Base-by-base conservation (phyloP, 2,329 filamentous ascomycete genomes). In the Triangularia setosa region DNA sequence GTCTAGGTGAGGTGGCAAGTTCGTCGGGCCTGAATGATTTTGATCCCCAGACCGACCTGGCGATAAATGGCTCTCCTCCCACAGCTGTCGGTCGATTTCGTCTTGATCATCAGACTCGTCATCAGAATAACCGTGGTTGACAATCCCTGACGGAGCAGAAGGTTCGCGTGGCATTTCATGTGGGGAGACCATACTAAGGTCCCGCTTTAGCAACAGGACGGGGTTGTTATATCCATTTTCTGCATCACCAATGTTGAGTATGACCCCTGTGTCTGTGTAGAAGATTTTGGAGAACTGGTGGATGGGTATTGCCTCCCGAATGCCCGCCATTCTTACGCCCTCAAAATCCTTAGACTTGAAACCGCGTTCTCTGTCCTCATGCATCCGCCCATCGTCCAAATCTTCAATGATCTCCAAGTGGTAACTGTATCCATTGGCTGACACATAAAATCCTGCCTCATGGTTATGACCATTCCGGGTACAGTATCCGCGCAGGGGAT, bases 251-350 rank as follows among this genome's bases (percentile, higher is more conserved):
- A 97, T 93, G 66, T 96, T 96, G 25, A 97, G 81, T 9, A 97
- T 91, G 70, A 91, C 91, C 18, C 93, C 93, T 0, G 92, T 96
- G 69, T 96, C 91, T 0, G 93, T 92, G 72, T 97, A 97, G 76
- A 97, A 96, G 30, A 97, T 92, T 73, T 96, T 97, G 5, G 92
- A 91, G 4, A 97, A 84, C 71, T 87, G 80, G 33, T 79, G 75
- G 3, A 85, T 76, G 0, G 83, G 83, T n/a, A 87, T 79, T 0
- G 76, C 77, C 65, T 87, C 85, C 40, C 80, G 76, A 60, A 87
- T 80, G 3, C 83, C 83, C 16, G 80, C 79, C 9, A 71, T 73
- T 0, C 68, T 33, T 5, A 84, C 73, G 7, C 76, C 77, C 56
- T 83, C 78, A 56, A 79, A 60, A 5, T 53, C 58, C 18, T 27